A percentile compares a stretch with the other conserved stretches of the same genome.
Conservation (phyloP, 192 early-diverging fungal species). For the Linnemannia exigua region DNA sequence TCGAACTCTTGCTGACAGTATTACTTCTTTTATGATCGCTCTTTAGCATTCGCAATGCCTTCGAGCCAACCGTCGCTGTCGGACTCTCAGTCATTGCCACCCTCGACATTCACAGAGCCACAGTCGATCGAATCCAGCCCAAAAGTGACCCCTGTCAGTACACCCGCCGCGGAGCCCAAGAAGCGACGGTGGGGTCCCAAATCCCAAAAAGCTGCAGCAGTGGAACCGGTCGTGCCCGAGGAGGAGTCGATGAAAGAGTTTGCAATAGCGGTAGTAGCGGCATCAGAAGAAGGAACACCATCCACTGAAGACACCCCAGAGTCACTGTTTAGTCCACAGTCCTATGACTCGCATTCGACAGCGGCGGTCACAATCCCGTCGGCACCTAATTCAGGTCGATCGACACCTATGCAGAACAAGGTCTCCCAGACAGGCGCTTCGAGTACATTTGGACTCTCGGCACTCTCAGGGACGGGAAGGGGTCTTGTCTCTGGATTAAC, state of each 20-base stretch:
- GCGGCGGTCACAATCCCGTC: not conserved
- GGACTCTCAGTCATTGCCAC: constrained; percentile 11
- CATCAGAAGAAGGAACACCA: not conserved
- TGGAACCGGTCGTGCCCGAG: not conserved
- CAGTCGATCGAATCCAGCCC: not conserved
- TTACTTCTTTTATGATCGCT: not conserved
- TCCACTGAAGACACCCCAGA: not conserved
- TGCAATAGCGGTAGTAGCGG: not conserved
- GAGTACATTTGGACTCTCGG: constrained; percentile 22
- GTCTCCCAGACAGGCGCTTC: not conserved
- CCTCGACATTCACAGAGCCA: not conserved
- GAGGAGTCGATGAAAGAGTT: not conserved
- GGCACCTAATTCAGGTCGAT: not conserved
- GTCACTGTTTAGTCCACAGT: not conserved
- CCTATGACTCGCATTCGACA: not conserved
- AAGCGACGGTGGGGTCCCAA: constrained; percentile 40
- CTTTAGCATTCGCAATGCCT: constrained; percentile 41
- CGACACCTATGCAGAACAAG: not conserved
- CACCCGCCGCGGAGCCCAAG: constrained; percentile 11
- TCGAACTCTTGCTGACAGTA: not conserved
- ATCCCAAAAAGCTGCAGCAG: not conserved
- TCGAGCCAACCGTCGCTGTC: constrained; percentile 20
- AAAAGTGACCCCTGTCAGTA: not conserved
- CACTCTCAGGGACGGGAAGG: constrained; percentile 17
- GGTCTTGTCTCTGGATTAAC: constrained; percentile 48